phyloP scores from a whole-genome alignment of 495 filamentous ascomycete species.

The Penicillium arizonense region DNA sequence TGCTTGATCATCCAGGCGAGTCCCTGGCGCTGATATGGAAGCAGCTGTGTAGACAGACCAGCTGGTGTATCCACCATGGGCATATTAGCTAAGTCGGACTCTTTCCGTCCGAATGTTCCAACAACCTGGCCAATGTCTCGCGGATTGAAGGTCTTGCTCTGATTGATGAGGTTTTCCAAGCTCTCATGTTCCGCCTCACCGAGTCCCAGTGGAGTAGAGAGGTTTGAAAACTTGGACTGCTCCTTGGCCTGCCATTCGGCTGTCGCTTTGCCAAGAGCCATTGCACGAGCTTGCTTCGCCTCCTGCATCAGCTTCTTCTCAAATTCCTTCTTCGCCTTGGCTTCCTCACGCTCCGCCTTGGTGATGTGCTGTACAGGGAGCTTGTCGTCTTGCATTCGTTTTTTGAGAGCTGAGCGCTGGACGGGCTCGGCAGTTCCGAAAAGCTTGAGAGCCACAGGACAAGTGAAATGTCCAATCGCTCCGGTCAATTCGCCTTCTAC shows the following conservation, averaged over 20 bases:
- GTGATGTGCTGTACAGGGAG: constrained; percentile 49
- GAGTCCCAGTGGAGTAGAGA: constrained; percentile 23
- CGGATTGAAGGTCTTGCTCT: constrained; percentile 68
- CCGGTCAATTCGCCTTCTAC: constrained; percentile 70
- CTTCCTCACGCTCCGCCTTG: constrained; percentile 32
- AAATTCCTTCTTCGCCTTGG: constrained; percentile 25
- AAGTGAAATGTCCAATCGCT: constrained; percentile 61
- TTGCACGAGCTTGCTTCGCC: constrained; percentile 42
- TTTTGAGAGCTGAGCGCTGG: constrained; percentile 51
- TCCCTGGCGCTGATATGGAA: constrained; percentile 83
- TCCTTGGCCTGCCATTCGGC: constrained; percentile 28
- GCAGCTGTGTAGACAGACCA: constrained; percentile 59
- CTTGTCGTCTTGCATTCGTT: constrained; percentile 60
- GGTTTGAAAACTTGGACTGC: constrained; percentile 30
- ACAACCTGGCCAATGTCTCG: constrained; percentile 65
- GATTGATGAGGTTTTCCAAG: constrained; percentile 62
- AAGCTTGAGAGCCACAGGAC: constrained; percentile 64
- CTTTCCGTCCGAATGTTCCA: constrained; percentile 65
- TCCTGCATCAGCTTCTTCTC: constrained; percentile 50
- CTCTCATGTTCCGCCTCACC: constrained; percentile 27
- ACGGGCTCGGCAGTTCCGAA: constrained; percentile 61
- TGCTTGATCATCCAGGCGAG: constrained; percentile 79
- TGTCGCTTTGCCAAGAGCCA: constrained; percentile 39
- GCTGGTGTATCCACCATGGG: constrained; percentile 69
- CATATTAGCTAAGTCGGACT: constrained; percentile 69